These are phyloP conservation scores for Haplosporangium sp. DNA, from an alignment of 371 early-diverging fungal genomes.

Conservation along the genomic window DNA sequence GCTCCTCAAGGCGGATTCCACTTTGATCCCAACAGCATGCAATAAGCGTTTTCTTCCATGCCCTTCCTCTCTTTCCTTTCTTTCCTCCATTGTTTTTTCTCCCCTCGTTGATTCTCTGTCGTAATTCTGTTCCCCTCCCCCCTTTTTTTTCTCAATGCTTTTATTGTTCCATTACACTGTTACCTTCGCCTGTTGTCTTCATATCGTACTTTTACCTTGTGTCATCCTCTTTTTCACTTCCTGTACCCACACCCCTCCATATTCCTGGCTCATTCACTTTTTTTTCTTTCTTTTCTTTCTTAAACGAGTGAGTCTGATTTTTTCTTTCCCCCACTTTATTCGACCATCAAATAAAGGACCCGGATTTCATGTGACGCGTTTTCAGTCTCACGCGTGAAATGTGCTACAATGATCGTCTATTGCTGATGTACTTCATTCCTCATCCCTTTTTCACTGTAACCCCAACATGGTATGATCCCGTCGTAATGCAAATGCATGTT, in stretches of 20 bases:
- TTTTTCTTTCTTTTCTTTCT: constrained; percentile 1
- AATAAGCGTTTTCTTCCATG: constrained; percentile 4
- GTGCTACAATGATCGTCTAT: too few relatives aligned
- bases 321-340: too few relatives aligned
- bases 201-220: background rate
- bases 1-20: constrained; percentile 82
- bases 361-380: too few relatives aligned
- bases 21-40: constrained; percentile 60
- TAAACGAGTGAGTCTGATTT: background rate
- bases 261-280: background rate
- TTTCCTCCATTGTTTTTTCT: background rate
- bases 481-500: too few relatives aligned
- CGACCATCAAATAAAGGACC: too few relatives aligned
- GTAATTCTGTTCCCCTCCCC: background rate
- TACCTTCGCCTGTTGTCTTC: background rate
- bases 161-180: background rate
- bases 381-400: too few relatives aligned
- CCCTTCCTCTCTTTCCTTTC: background rate
- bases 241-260: background rate
- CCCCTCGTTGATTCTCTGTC: background rate
- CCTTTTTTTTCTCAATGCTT: constrained; percentile 4
- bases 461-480: too few relatives aligned
- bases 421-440: too few relatives aligned
- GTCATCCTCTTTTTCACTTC: background rate
- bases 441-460: too few relatives aligned